Evolutionary conservation across 139 green algal genomes (phyloP), one percentile per base, ranked within the genome.

Genomic region (Nannochloris sp.): DNA sequence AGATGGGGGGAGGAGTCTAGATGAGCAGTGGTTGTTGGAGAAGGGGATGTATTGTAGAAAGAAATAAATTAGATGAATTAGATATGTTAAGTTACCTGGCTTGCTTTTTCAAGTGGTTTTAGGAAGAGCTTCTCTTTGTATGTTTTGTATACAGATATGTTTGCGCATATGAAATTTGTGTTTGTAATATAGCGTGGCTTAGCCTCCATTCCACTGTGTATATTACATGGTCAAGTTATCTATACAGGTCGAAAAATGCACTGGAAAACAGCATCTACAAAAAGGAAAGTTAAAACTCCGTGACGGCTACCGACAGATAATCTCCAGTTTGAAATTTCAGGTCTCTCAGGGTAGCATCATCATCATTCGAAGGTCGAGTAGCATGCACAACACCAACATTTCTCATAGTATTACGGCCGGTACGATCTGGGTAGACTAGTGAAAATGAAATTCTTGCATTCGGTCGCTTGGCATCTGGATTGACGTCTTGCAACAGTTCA

Each of bases 261-360:
- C 15, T 54, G 13, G 12, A 54, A 29, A 24, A 9, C 12, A 45
- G 9, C 12, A 9, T 45, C 9, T 45, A 45, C 37, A 45, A 12
- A 45, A 45, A n/a, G 23, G 14, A n/a, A 54, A 37, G 5, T 37
- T 34, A 15, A 36, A 59, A 5, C n/a, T n/a, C n/a, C n/a, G n/a
- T 37, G 23, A 94, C 83, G 1, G 82, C 76, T 1, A 95, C 88
- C 59, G 89, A 82, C 61, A 96, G 55, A 54, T 81, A 91, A 72
- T 95, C 90, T 1, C 89, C 88, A 1, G 80, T 95, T 71, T 97
- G 87, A 68, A 97, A 97, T 8, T 80, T 79, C 13, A 97, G 71
- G 30, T 81, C 48, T 42, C 81, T 75, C 33, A 97, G 70, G 1
- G 83, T 85, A 76, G 90, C 95, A 24, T 67, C 54, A 64, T 97